phyloP scores from a whole-genome alignment of 805 yeast species.

The Debaryomyces hansenii region DNA sequence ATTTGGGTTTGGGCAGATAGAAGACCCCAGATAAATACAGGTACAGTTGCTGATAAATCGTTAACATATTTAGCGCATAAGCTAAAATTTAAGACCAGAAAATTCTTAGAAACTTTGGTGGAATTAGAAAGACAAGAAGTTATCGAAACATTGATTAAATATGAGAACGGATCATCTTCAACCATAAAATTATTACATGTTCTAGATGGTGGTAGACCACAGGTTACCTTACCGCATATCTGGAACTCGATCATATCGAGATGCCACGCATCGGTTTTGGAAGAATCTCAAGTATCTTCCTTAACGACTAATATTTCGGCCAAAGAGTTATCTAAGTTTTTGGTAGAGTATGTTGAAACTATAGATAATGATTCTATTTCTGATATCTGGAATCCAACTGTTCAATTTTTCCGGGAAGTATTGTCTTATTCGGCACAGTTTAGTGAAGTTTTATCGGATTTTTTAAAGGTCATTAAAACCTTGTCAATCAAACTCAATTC shows the following conservation, averaged over 20 bases:
- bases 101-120: conserved; percentile 62
- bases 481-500: conserved; percentile 57
- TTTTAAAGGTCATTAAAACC: conserved; percentile 52
- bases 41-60: conserved; percentile 22
- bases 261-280: conserved; percentile 33
- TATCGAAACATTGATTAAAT: conserved; percentile 59
- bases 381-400: conserved; percentile 68
- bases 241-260: conserved; percentile 55
- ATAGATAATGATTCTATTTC: conserved; percentile 76
- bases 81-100: conserved; percentile 68
- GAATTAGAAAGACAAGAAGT: conserved; percentile 71
- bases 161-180: conserved; percentile 19
- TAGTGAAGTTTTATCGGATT: conserved; percentile 48
- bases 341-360: conserved; percentile 60
- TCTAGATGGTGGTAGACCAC: conserved; percentile 82
- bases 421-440: conserved; percentile 47
- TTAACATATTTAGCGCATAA: conserved; percentile 48
- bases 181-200: conserved; percentile 66
- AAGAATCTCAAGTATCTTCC: conserved; percentile 42
- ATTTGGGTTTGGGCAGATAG: conserved; percentile 75
- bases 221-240: conserved; percentile 66
- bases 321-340: conserved; percentile 47
- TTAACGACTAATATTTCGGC: conserved; percentile 48
- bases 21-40: conserved; percentile 13
- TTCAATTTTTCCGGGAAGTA: conserved; percentile 61